Percentiles rank a stretch among this genome's conserved stretches.
phyloP scores from a whole-genome alignment of 306 rosid species.

The Arachis stenosperma region DNA sequence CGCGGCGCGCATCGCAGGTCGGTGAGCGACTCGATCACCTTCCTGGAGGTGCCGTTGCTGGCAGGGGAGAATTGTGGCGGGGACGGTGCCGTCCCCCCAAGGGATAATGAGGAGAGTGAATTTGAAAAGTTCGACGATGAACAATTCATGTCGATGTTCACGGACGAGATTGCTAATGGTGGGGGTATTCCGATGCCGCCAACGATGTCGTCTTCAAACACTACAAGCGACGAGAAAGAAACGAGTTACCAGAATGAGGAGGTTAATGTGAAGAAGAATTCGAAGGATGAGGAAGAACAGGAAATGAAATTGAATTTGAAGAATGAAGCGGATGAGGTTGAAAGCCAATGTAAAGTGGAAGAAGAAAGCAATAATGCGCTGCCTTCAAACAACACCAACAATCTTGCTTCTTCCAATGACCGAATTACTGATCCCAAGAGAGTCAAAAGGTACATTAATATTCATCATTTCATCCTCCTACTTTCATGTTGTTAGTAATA shows the following conservation, averaged over 20 bases:
- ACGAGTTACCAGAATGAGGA: not conserved
- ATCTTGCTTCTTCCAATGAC: conserved; percentile 39
- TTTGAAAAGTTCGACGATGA: conserved; percentile 86
- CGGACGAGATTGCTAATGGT: conserved; percentile 52
- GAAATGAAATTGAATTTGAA: conserved; percentile 44
- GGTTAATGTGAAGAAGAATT: conserved; percentile 10
- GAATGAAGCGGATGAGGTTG: conserved; percentile 77
- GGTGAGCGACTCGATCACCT: conserved; percentile 77
- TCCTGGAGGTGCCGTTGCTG: conserved; percentile 69
- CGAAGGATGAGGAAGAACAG: not conserved
- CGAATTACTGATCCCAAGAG: conserved; percentile 83
- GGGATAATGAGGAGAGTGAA: conserved; percentile 38
- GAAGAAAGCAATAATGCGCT: conserved; percentile 15
- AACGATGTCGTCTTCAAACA: conserved; percentile 68
- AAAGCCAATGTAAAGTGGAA: conserved; percentile 68
- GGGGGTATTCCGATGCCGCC: conserved; percentile 50
- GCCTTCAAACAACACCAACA: conserved; percentile 34
- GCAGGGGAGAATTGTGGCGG: conserved; percentile 47
- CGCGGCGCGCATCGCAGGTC: conserved; percentile 89
- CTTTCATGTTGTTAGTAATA: no score
- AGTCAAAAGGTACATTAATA: conserved; percentile 70
- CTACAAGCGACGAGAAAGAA: conserved; percentile 72
- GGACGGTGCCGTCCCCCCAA: conserved; percentile 20
- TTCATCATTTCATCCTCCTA: not conserved
- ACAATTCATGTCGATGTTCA: conserved; percentile 91